Evolutionary conservation across 805 yeast species (phyloP).

Genomic region (Saccharomyces kudriavzevii): DNA sequence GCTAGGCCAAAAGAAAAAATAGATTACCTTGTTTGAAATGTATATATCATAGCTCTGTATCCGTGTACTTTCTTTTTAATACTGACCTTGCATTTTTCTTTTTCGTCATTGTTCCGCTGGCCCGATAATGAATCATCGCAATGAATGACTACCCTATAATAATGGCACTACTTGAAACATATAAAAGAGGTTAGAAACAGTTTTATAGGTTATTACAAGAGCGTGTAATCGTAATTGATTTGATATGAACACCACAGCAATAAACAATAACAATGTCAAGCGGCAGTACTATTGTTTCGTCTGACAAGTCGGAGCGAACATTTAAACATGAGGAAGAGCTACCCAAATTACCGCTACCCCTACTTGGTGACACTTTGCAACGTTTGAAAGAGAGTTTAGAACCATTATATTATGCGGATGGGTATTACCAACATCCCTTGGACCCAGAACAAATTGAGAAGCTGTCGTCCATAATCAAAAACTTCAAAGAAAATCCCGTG

Average conservation of each 20-base stretch:
- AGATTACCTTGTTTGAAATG: background rate
- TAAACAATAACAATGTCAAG: background rate
- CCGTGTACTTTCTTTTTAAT: background rate
- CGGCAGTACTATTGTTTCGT: background rate
- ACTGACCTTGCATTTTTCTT: background rate
- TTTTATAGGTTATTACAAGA: too few relatives aligned
- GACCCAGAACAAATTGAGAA: constrained; percentile 24
- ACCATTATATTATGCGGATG: constrained; percentile 50
- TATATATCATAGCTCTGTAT: background rate
- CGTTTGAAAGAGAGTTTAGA: constrained; percentile 49
- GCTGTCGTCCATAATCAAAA: constrained; percentile 37
- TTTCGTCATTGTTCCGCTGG: background rate
- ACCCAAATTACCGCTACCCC: constrained; percentile 60
- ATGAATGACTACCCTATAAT: background rate
- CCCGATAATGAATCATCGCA: background rate
- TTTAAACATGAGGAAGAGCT: constrained; percentile 25
- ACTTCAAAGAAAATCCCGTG: constrained; percentile 37
- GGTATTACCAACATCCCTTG: constrained; percentile 32
- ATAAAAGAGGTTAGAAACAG: background rate
- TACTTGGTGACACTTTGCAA: constrained; percentile 39
- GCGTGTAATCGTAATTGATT: background rate
- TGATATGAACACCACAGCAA: background rate
- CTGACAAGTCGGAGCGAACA: background rate
- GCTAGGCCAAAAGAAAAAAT: constrained; percentile 42
- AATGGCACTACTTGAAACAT: background rate